phyloP scores from a whole-genome alignment of 805 yeast genomes.

The Zygosaccharomyces pseudorouxii region DNA sequence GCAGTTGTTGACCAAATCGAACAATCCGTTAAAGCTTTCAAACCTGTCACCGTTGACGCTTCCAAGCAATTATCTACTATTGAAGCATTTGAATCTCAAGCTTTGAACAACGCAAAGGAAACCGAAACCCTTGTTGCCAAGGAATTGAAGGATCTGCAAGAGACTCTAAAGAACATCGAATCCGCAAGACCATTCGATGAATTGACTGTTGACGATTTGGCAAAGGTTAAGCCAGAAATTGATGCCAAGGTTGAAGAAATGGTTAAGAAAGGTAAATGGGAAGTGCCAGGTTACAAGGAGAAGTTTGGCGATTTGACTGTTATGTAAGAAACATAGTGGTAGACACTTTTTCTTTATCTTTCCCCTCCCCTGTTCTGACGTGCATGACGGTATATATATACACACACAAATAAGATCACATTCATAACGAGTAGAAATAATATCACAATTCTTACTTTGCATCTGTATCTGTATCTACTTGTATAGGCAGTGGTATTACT shows the following conservation, averaged over 20 bases:
- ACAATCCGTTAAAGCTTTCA: conserved; percentile 66
- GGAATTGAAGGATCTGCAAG: conserved; percentile 80
- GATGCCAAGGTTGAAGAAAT: conserved; percentile 92
- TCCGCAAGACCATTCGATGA: conserved; percentile 96
- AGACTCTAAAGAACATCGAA: conserved; percentile 90
- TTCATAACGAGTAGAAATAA: not conserved
- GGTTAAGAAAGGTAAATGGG: conserved; percentile 96
- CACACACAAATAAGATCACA: conserved; percentile 3
- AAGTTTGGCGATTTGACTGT: conserved; percentile 96
- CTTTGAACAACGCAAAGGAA: conserved; percentile 88
- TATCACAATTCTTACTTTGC: not conserved
- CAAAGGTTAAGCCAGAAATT: conserved; percentile 94
- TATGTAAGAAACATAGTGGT: conserved; percentile 45
- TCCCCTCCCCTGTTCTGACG: not conserved
- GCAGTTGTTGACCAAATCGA: conserved; percentile 77
- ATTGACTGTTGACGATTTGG: conserved; percentile 91
- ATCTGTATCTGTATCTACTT: not conserved
- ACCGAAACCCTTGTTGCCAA: conserved; percentile 85
- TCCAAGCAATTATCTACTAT: conserved; percentile 87
- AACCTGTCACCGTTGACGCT: conserved; percentile 81
- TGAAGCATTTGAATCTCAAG: conserved; percentile 90
- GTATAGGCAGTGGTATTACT: not conserved
- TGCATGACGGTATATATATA: conserved; percentile 5
- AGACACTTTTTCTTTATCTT: not conserved
- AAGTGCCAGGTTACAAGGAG: conserved; percentile 96